Conservation (phyloP, 2,329 filamentous ascomycete genomes). For the Pseudophaeomoniella oleicola region DNA sequence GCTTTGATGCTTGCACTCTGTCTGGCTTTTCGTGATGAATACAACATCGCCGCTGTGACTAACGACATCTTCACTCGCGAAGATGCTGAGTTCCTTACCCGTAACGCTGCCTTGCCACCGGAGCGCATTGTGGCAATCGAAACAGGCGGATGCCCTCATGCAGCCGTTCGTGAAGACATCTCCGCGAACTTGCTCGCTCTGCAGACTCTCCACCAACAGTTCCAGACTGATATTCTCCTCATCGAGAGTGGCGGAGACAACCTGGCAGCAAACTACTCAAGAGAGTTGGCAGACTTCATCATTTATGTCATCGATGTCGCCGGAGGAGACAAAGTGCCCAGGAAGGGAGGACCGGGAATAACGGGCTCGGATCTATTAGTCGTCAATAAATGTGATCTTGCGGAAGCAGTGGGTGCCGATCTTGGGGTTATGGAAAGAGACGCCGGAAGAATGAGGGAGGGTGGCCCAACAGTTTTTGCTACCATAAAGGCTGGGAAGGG, state of each 20-base stretch:
- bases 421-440: conserved; percentile 88
- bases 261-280: conserved; percentile 87
- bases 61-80: conserved; percentile 38
- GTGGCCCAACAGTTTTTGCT: conserved; percentile 87
- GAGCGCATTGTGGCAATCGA: conserved; percentile 87
- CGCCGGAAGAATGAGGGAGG: conserved; percentile 85
- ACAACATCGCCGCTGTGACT: conserved; percentile 86
- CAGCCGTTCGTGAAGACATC: conserved; percentile 94
- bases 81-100: conserved; percentile 93
- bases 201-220: conserved; percentile 71
- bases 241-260: conserved; percentile 97
- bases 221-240: conserved; percentile 68
- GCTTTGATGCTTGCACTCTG: conserved; percentile 92
- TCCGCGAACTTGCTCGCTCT: conserved; percentile 83
- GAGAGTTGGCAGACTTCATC: conserved; percentile 93
- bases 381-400: conserved; percentile 95
- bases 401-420: conserved; percentile 80
- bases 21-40: conserved; percentile 61
- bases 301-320: conserved; percentile 97
- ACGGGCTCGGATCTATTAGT: conserved; percentile 89
- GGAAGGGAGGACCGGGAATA: conserved; percentile 93
- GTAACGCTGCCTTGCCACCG: conserved; percentile 67
- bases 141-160: conserved; percentile 92
- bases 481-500: conserved; percentile 89
- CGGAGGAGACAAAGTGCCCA: conserved; percentile 89